Conservation (phyloP, 179 eudicot genomes). For the Kewa caespitosa region DNA sequence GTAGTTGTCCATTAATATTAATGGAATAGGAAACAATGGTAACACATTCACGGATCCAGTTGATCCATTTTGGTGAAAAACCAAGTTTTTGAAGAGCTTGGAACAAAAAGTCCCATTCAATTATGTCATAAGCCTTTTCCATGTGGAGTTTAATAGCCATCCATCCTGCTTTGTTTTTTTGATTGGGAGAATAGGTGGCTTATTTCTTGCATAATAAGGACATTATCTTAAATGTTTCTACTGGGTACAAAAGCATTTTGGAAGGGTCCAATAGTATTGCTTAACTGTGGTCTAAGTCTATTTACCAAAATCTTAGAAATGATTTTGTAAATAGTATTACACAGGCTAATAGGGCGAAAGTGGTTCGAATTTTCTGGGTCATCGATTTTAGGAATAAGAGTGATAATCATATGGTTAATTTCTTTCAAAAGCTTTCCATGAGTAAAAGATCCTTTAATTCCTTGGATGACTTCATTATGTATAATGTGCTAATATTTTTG, state of each 20-base stretch:
- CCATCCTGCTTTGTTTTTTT: neutral
- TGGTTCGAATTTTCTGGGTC: neutral
- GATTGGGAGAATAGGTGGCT: neutral
- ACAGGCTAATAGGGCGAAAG: constrained; percentile 1
- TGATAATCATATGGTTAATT: neutral
- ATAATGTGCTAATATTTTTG: neutral
- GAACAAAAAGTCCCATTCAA: neutral
- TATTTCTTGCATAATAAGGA: neutral
- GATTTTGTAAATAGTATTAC: neutral
- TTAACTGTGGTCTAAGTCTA: neutral
- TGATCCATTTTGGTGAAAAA: neutral
- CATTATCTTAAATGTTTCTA: neutral
- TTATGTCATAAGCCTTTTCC: constrained; percentile 5
- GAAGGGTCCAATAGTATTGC: neutral
- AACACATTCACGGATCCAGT: neutral
- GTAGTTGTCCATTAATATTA: neutral
- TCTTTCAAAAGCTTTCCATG: neutral
- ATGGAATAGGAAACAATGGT: neutral
- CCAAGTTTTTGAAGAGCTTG: neutral
- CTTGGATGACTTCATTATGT: neutral
- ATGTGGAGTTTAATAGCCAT: neutral
- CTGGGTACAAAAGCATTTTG: neutral
- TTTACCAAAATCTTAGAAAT: neutral
- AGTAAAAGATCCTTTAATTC: neutral
- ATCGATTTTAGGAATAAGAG: neutral